Base-by-base conservation (phyloP, 2,329 filamentous ascomycete genomes). In the Trichoderma oligosporum region DNA sequence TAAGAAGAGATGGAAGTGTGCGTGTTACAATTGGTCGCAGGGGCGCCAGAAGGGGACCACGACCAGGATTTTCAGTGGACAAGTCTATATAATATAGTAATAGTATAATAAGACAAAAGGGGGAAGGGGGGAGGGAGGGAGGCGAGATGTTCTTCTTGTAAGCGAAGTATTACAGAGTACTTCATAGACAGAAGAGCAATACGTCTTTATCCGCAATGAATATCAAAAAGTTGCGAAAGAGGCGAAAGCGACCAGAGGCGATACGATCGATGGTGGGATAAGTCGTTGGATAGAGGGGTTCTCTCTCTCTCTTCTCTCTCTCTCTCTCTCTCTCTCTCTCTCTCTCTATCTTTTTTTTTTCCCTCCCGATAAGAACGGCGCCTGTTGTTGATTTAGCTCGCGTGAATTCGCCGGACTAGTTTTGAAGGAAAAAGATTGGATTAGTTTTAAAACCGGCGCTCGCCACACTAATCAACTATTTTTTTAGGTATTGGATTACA, bases 321-420 rank as follows among this genome's bases (percentile, higher is more conserved):
- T n/a, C n/a, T n/a, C n/a, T n/a, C n/a, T n/a, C n/a, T n/a, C n/a
- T n/a, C n/a, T n/a, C n/a, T n/a, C n/a, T n/a, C n/a, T n/a, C n/a
- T n/a, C n/a, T n/a, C n/a, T n/a, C n/a, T n/a, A n/a, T n/a, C n/a
- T n/a, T n/a, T n/a, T 48, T 47, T 52, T 45, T 46, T 44, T 41
- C 14, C 47, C n/a, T n/a, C n/a, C 57, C 49, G 57, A 59, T 59
- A 59, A 59, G 57, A 49, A 44, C 36, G 11, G 24, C 53, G 36
- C 44, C 44, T 47, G 36, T 56, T 33, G 57, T 59, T 44, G 57
- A 56, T 56, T 58, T 59, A 54, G 44, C 51, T 56, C 35, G 51
- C 42, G 44, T 36, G 51, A 36, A 41, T 56, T 49, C 22, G 51
- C 27, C n/a, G 18, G 41, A n/a, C 51, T 54, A 54, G 41, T 24